phyloP scores from a whole-genome alignment of 2,329 filamentous ascomycete species.

The Aspergillus sp. region DNA sequence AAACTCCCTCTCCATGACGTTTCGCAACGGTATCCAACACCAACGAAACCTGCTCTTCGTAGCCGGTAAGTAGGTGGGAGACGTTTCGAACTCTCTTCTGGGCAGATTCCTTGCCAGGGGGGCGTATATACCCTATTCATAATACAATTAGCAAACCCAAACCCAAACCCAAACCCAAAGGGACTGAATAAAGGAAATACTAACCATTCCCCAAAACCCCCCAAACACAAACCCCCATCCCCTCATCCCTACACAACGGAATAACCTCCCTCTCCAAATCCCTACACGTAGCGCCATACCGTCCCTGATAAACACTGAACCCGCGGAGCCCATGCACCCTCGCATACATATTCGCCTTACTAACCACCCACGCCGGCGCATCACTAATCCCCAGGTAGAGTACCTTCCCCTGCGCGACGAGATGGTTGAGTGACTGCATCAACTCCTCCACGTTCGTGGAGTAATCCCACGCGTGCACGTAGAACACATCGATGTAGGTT shows the following conservation, averaged over 20 bases:
- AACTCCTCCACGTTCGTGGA: constrained; percentile 65
- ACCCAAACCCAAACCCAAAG: neutral
- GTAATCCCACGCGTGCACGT: constrained; percentile 60
- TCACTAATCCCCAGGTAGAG: constrained; percentile 69
- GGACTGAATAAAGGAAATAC: neutral
- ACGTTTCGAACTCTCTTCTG: constrained; percentile 8
- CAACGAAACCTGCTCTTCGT: constrained; percentile 9
- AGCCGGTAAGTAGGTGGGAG: neutral
- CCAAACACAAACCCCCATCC: constrained; percentile 62
- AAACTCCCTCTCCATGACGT: neutral
- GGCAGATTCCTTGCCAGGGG: neutral
- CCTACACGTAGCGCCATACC: constrained; percentile 61
- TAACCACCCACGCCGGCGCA: constrained; percentile 66
- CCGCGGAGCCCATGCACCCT: constrained; percentile 67
- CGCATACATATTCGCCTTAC: constrained; percentile 59
- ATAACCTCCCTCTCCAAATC: constrained; percentile 72
- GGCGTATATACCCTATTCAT: constrained; percentile 9
- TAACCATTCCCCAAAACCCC: constrained; percentile 49
- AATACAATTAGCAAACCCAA: no score
- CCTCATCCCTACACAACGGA: constrained; percentile 64
- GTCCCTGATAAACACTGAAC: constrained; percentile 70
- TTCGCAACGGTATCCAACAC: constrained; percentile 10
- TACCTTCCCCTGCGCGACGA: constrained; percentile 64
- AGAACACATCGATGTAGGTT: constrained; percentile 41
- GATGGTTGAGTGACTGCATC: constrained; percentile 68